Conservation (phyloP, 352 stramenopile genomes). For the Pythium oligandrum region DNA sequence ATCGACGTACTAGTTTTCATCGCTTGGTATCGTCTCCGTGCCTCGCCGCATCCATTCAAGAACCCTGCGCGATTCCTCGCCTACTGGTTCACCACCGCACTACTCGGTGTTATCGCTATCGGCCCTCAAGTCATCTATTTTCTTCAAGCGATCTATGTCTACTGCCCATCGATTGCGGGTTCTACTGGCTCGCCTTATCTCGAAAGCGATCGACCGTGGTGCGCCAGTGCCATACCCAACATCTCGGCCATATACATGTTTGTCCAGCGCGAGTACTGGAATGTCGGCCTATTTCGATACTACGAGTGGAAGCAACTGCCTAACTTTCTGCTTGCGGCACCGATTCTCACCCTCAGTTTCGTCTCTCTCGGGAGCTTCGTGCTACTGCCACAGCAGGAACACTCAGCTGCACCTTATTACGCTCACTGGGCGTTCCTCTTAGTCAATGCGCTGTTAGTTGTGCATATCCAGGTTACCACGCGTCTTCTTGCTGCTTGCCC, state of each 20-base stretch:
- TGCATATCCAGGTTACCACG: conserved; percentile 87
- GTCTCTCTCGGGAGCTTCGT: conserved; percentile 53
- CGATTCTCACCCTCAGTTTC: conserved; percentile 73
- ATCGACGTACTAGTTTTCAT: conserved; percentile 48
- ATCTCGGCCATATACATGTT: conserved; percentile 90
- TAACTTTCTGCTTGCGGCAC: conserved; percentile 91
- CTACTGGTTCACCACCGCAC: conserved; percentile 57
- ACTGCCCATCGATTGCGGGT: conserved; percentile 45
- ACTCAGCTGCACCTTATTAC: conserved; percentile 37
- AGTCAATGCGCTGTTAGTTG: conserved; percentile 67
- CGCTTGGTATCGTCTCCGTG: conserved; percentile 55
- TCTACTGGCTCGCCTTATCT: conserved; percentile 9
- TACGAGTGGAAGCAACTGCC: conserved; percentile 92
- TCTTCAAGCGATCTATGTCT: conserved; percentile 41
- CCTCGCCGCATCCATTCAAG: conserved; percentile 37
- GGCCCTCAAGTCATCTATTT: conserved; percentile 73
- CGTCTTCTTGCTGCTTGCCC: conserved; percentile 70
- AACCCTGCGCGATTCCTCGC: conserved; percentile 26
- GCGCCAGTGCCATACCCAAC: conserved; percentile 52
- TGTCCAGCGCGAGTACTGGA: conserved; percentile 95
- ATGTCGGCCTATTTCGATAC: conserved; percentile 92
- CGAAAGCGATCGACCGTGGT: conserved; percentile 61
- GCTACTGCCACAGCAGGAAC: not conserved
- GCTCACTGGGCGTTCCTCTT: conserved; percentile 72
- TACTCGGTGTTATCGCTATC: conserved; percentile 54